Evolutionary conservation across 2,329 filamentous ascomycete species (phyloP).

Genomic region (Coniochaeta prunicola): DNA sequence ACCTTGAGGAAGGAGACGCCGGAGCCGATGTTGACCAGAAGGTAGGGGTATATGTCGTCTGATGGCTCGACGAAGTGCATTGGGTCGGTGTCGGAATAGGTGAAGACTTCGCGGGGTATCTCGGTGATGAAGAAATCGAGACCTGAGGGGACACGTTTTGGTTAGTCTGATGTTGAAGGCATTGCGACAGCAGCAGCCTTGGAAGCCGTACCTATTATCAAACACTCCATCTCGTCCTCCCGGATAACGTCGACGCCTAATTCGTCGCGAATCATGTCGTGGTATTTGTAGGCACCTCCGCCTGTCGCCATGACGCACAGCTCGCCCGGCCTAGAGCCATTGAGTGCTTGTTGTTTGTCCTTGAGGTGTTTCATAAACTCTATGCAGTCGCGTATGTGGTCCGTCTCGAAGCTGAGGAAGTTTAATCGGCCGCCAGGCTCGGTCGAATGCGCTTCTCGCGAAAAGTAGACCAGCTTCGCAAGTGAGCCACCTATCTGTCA

Average conservation of each 20-base stretch:
- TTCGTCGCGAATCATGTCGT: conserved; percentile 78
- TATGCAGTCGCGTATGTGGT: conserved; percentile 87
- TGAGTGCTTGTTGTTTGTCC: conserved; percentile 69
- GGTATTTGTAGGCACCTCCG: conserved; percentile 93
- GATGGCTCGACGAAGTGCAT: conserved; percentile 80
- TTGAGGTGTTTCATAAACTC: conserved; percentile 85
- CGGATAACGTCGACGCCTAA: conserved; percentile 81
- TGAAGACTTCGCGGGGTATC: conserved; percentile 95
- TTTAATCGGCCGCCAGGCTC: conserved; percentile 85
- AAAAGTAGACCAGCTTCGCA: conserved; percentile 96
- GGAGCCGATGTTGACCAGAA: conserved; percentile 96
- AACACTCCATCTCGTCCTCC: conserved; percentile 97
- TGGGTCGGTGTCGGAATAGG: conserved; percentile 82
- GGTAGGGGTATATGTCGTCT: conserved; percentile 86
- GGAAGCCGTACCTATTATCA: conserved; percentile 67
- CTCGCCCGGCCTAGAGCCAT: conserved; percentile 63
- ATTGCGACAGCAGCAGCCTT: background rate
- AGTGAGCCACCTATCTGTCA: conserved; percentile 85
- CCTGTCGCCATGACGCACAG: conserved; percentile 93
- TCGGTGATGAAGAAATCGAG: conserved; percentile 99
- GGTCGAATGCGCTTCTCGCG: conserved; percentile 71
- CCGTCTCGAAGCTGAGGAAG: conserved; percentile 94
- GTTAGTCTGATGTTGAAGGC: background rate
- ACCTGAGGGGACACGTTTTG: conserved; percentile 38
- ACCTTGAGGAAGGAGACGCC: conserved; percentile 98